A percentile compares a stretch with the other conserved stretches of the same genome.
Conservation (phyloP, 345 rosid species). For the Linum trigynum region DNA sequence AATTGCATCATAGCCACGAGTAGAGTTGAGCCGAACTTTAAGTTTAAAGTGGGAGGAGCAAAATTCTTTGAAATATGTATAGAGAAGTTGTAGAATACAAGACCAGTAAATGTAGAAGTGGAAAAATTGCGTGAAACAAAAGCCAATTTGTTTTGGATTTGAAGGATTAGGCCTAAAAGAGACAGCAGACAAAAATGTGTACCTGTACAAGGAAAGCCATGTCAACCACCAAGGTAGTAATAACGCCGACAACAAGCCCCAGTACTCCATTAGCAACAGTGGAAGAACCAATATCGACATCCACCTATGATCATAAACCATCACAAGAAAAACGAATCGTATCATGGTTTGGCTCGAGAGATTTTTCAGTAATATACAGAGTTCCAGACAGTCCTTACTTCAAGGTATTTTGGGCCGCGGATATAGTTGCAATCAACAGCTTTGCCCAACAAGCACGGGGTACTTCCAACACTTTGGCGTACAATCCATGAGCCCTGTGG, state of each 20-base stretch:
- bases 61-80: too few species aligned
- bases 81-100: too few species aligned
- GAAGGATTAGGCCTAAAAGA: background rate
- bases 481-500: conserved; percentile 98
- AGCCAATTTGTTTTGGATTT: background rate
- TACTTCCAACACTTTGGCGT: conserved; percentile 97
- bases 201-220: conserved; percentile 99
- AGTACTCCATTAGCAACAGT: conserved; percentile 97
- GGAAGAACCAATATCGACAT: conserved; percentile 94
- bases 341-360: background rate
- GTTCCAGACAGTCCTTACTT: conserved; percentile 33
- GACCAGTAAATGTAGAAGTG: background rate
- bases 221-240: conserved; percentile 84
- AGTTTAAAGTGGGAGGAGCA: too few species aligned
- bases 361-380: background rate
- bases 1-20: background rate
- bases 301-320: conserved; percentile 45
- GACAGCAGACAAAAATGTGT: conserved; percentile 8
- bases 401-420: conserved; percentile 74
- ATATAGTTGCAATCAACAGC: conserved; percentile 95
- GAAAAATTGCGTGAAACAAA: background rate
- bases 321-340: conserved; percentile 4
- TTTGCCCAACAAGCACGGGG: conserved; percentile 91
- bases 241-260: conserved; percentile 94
- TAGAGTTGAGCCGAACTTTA: background rate